A percentile compares a stretch with the other conserved stretches of the same genome.
Evolutionary conservation across 768 basidiomycete species (phyloP).

Genomic region (Tylopilus sp.): DNA sequence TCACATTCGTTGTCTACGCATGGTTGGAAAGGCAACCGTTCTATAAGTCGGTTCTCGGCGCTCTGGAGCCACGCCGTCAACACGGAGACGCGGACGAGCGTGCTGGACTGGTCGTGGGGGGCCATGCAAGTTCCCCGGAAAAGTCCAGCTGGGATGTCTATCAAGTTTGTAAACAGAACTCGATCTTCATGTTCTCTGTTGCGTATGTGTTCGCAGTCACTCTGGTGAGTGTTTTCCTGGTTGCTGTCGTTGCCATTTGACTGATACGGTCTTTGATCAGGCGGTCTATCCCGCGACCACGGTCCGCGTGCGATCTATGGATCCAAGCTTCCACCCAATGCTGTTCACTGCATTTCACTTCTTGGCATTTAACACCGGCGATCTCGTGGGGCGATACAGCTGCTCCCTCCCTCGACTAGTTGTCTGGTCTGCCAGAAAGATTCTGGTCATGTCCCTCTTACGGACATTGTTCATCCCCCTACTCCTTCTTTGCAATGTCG

Average conservation of each 20-base stretch:
- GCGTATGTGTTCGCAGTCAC: constrained; percentile 78
- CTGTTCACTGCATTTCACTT: constrained; percentile 80
- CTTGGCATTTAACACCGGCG: constrained; percentile 70
- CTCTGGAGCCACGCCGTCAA: constrained; percentile 39
- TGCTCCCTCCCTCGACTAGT: constrained; percentile 64
- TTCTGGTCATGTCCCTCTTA: constrained; percentile 60
- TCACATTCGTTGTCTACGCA: constrained; percentile 49
- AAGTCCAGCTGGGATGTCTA: constrained; percentile 44
- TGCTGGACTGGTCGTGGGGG: constrained; percentile 35
- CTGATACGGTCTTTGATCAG: constrained; percentile 37
- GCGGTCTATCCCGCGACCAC: constrained; percentile 88
- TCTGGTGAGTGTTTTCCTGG: constrained; percentile 48
- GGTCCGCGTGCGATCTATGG: constrained; percentile 65
- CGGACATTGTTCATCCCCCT: constrained; percentile 83
- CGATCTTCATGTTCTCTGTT: constrained; percentile 66
- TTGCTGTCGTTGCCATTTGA: not conserved
- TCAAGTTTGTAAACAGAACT: constrained; percentile 60
- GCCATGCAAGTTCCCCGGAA: constrained; percentile 19
- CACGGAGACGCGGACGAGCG: constrained; percentile 25
- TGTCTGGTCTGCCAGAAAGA: constrained; percentile 64
- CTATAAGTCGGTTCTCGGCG: constrained; percentile 54
- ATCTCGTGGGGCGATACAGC: constrained; percentile 64
- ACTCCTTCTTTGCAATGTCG: constrained; percentile 86
- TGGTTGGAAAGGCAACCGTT: constrained; percentile 57
- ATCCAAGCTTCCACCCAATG: constrained; percentile 67